These are phyloP conservation scores for Fomitopsis pulvina DNA, from an alignment of 768 basidiomycete species.

Conservation along the genomic window DNA sequence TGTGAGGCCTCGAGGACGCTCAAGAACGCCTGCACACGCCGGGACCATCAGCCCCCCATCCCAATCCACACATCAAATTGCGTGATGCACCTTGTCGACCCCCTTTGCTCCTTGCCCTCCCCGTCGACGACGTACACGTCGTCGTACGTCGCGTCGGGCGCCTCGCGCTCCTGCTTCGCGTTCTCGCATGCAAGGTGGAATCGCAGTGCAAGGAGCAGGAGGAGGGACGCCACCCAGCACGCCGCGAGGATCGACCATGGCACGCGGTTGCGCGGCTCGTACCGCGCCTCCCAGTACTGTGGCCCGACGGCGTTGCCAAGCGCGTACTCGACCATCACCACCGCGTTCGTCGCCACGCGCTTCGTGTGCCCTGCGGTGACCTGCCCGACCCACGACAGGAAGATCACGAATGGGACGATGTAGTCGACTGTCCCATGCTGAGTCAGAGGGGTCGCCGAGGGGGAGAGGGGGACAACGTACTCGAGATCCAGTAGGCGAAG, in stretches of 20 bases:
- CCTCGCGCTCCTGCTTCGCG: slow-evolving; percentile 45
- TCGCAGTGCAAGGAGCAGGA: slow-evolving; percentile 51
- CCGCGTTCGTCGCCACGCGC: slow-evolving; percentile 71
- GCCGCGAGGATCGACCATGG: slow-evolving; percentile 71
- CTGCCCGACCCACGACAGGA: slow-evolving; percentile 65
- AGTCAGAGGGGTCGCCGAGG: background rate
- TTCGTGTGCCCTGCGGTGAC: slow-evolving; percentile 71
- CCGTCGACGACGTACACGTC: slow-evolving; percentile 47
- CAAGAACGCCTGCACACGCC: slow-evolving; percentile 67
- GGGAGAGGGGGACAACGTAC: slow-evolving; percentile 31
- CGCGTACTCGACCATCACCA: slow-evolving; percentile 66
- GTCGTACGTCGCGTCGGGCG: slow-evolving; percentile 49
- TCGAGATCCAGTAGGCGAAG: slow-evolving; percentile 69
- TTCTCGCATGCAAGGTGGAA: slow-evolving; percentile 57
- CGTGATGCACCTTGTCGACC: slow-evolving; percentile 51
- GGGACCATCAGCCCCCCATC: background rate
- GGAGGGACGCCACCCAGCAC: slow-evolving; percentile 49
- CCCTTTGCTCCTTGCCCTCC: slow-evolving; percentile 34
- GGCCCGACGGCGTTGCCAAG: slow-evolving; percentile 72
- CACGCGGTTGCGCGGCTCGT: slow-evolving; percentile 64
- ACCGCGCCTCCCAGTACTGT: slow-evolving; percentile 71
- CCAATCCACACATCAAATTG: background rate
- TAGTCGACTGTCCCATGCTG: slow-evolving; percentile 52
- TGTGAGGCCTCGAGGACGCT: no score
- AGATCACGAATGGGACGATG: slow-evolving; percentile 59